Evolutionary conservation across 768 basidiomycete genomes (phyloP), one percentile per base, ranked within the genome.

Genomic region (Lentinula sp.): DNA sequence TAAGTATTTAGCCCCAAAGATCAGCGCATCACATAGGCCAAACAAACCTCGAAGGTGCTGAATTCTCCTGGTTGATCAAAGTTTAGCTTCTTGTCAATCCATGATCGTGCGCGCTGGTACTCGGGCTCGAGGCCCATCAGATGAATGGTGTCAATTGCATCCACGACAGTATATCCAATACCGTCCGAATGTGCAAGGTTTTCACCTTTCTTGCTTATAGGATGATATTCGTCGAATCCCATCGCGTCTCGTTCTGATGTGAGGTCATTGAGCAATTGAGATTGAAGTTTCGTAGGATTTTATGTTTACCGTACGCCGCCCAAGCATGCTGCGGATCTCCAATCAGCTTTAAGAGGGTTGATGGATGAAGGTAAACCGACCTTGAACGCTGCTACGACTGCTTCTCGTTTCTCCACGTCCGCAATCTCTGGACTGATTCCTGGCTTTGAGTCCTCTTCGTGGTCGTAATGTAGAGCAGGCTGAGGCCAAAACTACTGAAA

Each of bases 221-320:
- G 89, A 67, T 90, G 87, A 66, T 86, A 90, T 65, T 89, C 87
- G 73, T 90, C 88, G 54, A 75, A 76, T 9, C 89, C 89, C 79
- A 87, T 89, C 2, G 89, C 89, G 68, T 91, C 82, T 53, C 79
- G 74, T 71, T 88, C 87, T 87, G 72, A 18, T 35, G 10, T 28
- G 4, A 9, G 6, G 35, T 28, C 28, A 32, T 9, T 9, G 39
- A 52, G 10, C 9, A 21, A 48, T 6, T 11, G 4, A 23, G 45
- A 23, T 46, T 18, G 45, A 58, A 57, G 57, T 54, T 57, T 46
- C 11, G 42, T 9, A 56, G 21, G 23, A 48, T 8, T 53, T 11
- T 6, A 37, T 46, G 65, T 74, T 54, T 62, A 86, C 85, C 87
- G 66, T 89, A 89, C 23, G 85, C 85, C 45, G 61, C 67, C 85